Evolutionary conservation across 352 stramenopile species (phyloP).

Genomic region (Phytophthora pseudosyringae): DNA sequence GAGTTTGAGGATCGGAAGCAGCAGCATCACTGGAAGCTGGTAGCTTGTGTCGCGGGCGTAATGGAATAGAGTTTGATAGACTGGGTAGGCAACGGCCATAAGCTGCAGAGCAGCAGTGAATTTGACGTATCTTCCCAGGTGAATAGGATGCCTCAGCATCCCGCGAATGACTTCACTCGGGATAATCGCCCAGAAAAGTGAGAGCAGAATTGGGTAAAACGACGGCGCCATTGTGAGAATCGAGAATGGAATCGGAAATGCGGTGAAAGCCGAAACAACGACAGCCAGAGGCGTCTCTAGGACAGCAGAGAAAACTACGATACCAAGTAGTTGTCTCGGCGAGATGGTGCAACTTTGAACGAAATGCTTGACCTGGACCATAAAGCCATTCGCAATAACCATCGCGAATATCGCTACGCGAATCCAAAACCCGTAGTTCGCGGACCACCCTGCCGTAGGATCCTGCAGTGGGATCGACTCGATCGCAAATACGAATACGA

Average conservation of each 20-base stretch:
- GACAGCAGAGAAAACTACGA: slow-evolving; percentile 1
- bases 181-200: too few species aligned
- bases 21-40: slow-evolving; percentile 25
- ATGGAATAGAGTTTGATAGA: slow-evolving; percentile 26
- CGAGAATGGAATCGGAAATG: slow-evolving; percentile 35
- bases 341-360: slow-evolving; percentile 23
- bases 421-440: slow-evolving; percentile 38
- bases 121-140: background rate
- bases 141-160: slow-evolving; percentile 8
- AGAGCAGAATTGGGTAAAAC: slow-evolving; percentile 5
- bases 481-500: too few species aligned
- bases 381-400: slow-evolving; percentile 17
- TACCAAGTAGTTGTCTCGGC: background rate
- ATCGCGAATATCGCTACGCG: slow-evolving; percentile 30
- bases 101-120: slow-evolving; percentile 25
- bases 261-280: slow-evolving; percentile 19
- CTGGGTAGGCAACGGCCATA: slow-evolving; percentile 25
- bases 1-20: slow-evolving; percentile 36
- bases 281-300: slow-evolving; percentile 18
- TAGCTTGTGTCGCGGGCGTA: slow-evolving; percentile 8
- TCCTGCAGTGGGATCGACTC: slow-evolving; percentile 38
- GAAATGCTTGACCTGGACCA: slow-evolving; percentile 22
- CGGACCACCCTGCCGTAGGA: slow-evolving; percentile 17
- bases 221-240: slow-evolving; percentile 24
- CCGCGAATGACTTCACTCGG: slow-evolving; percentile 9